These are phyloP conservation scores for Haplosporangium gracile DNA, from an alignment of 192 early-diverging fungal species.

Conservation along the genomic window DNA sequence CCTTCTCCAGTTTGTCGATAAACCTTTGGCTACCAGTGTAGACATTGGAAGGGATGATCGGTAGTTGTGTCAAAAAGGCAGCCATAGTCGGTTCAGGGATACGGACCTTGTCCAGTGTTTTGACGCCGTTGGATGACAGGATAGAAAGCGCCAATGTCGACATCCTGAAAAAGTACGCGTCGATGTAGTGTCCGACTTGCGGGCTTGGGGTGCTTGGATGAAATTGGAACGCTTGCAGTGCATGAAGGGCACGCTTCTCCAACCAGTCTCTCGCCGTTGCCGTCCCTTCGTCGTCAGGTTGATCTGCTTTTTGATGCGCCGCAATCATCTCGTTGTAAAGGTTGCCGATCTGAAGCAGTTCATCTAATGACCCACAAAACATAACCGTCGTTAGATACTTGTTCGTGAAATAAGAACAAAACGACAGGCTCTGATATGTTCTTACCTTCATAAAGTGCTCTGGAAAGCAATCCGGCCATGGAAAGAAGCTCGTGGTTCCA, in stretches of 20 bases:
- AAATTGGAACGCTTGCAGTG: slow-evolving; percentile 75
- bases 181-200: slow-evolving; percentile 71
- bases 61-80: slow-evolving; percentile 74
- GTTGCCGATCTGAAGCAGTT: slow-evolving; percentile 70
- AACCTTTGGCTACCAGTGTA: slow-evolving; percentile 68
- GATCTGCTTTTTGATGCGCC: slow-evolving; percentile 42
- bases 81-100: slow-evolving; percentile 72
- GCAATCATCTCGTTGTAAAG: slow-evolving; percentile 66
- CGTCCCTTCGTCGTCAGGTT: slow-evolving; percentile 57
- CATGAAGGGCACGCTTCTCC: slow-evolving; percentile 74
- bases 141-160: slow-evolving; percentile 64
- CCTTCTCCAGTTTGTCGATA: slow-evolving; percentile 64
- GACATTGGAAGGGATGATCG: slow-evolving; percentile 67
- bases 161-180: slow-evolving; percentile 69
- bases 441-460: slow-evolving; percentile 77
- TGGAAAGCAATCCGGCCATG: slow-evolving; percentile 77
- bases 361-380: slow-evolving; percentile 53
- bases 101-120: slow-evolving; percentile 63
- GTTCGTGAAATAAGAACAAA: background rate
- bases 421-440: background rate
- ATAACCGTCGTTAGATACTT: background rate
- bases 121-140: slow-evolving; percentile 77
- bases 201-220: slow-evolving; percentile 78
- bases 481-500: slow-evolving; percentile 90
- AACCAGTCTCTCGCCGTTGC: slow-evolving; percentile 63